A percentile compares a stretch with the other conserved stretches of the same genome.
phyloP scores from a whole-genome alignment of 495 filamentous ascomycete genomes.

The Daldinia grandis region DNA sequence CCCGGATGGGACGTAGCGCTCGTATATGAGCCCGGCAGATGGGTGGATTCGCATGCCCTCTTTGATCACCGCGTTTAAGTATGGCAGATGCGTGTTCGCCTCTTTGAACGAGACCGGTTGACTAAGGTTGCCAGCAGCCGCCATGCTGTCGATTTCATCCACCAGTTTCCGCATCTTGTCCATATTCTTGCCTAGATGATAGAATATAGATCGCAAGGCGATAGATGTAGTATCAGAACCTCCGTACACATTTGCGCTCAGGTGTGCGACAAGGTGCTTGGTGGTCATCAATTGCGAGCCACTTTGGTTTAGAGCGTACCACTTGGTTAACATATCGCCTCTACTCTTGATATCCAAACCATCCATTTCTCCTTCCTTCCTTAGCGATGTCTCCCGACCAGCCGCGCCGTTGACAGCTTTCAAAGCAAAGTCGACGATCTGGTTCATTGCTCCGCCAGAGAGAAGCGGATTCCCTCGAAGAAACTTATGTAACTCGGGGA shows the following conservation, averaged over 20 bases:
- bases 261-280: background rate
- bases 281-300: background rate
- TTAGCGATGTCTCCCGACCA: background rate
- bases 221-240: background rate
- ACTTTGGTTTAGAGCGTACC: background rate
- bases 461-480: background rate
- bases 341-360: background rate
- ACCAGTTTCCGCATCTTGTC: slow-evolving; percentile 50
- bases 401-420: background rate
- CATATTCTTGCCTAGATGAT: background rate
- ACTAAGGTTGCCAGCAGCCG: slow-evolving; percentile 47
- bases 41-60: slow-evolving; percentile 68
- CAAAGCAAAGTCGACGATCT: background rate
- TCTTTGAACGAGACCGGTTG: slow-evolving; percentile 16
- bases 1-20: slow-evolving; percentile 60
- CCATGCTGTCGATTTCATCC: slow-evolving; percentile 50
- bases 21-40: slow-evolving; percentile 59
- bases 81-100: slow-evolving; percentile 59
- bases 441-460: background rate
- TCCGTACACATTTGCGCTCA: background rate
- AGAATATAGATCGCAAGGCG: background rate
- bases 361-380: background rate
- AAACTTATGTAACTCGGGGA: slow-evolving; percentile 46
- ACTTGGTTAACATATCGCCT: background rate
- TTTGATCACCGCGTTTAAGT: slow-evolving; percentile 71